Evolutionary conservation across 768 basidiomycete genomes (phyloP).

Genomic region (Boletus bicolor): DNA sequence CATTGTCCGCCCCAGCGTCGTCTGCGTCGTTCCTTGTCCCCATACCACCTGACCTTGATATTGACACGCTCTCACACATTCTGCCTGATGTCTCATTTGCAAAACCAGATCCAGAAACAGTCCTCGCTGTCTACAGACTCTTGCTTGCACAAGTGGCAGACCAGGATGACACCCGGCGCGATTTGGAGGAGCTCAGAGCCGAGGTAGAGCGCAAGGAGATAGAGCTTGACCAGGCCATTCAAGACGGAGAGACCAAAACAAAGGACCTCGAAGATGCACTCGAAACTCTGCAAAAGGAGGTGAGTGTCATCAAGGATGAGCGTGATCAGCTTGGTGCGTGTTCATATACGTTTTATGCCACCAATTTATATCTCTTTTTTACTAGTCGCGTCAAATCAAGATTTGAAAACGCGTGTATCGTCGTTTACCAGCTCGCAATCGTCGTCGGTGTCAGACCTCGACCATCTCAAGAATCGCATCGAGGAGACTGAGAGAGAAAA

Average conservation of each 20-base stretch:
- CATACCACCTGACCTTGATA: slow-evolving; percentile 67
- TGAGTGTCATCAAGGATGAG: slow-evolving; percentile 55
- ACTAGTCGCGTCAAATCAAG: slow-evolving; percentile 43
- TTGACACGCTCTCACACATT: slow-evolving; percentile 53
- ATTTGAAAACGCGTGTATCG: slow-evolving; percentile 54
- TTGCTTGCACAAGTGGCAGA: slow-evolving; percentile 56
- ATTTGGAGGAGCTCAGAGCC: slow-evolving; percentile 69
- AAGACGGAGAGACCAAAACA: slow-evolving; percentile 65
- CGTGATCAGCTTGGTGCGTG: slow-evolving; percentile 63
- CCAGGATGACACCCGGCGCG: slow-evolving; percentile 52
- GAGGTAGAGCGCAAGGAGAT: slow-evolving; percentile 70
- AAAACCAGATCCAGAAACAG: slow-evolving; percentile 53
- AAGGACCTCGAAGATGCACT: slow-evolving; percentile 55
- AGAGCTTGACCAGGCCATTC: slow-evolving; percentile 80
- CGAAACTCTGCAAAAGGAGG: slow-evolving; percentile 53
- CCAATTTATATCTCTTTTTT: slow-evolving; percentile 15
- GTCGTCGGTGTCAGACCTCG: slow-evolving; percentile 60
- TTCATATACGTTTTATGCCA: slow-evolving; percentile 1
- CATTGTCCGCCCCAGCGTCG: slow-evolving; percentile 14
- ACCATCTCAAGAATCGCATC: slow-evolving; percentile 53
- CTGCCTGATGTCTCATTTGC: slow-evolving; percentile 60
- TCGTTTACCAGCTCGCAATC: slow-evolving; percentile 56
- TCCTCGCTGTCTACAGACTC: slow-evolving; percentile 61
- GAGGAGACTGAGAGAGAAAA: slow-evolving; percentile 88
- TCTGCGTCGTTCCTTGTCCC: slow-evolving; percentile 32